These are phyloP conservation scores for Leccinum laetum DNA, from an alignment of 1,284 basidiomycete species.

Conservation along the genomic window DNA sequence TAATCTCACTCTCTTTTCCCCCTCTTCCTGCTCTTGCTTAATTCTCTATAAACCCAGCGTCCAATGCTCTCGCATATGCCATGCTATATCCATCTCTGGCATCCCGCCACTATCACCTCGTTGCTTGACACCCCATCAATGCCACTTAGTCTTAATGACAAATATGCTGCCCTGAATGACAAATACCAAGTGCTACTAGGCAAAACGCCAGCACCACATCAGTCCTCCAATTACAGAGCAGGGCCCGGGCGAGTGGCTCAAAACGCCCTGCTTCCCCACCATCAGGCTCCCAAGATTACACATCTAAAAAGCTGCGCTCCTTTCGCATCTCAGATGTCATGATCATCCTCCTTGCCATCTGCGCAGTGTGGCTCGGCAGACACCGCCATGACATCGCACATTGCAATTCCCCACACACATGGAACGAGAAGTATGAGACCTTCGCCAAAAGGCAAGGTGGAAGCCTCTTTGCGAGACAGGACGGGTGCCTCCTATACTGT, in stretches of 20 bases:
- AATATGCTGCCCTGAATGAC: too few species aligned
- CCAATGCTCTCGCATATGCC: too few species aligned
- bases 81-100: too few species aligned
- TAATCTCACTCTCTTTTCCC: too few species aligned
- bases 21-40: too few species aligned
- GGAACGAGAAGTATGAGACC: not conserved
- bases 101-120: too few species aligned
- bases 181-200: too few species aligned
- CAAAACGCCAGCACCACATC: too few species aligned
- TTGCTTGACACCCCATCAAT: too few species aligned
- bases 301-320: not conserved
- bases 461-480: not conserved
- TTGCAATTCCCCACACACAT: not conserved
- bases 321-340: not conserved
- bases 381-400: not conserved
- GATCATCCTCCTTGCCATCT: not conserved
- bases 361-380: not conserved
- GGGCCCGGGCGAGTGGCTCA: not conserved
- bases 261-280: not conserved
- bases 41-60: too few species aligned
- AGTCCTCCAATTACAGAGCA: not conserved
- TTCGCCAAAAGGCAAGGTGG: not conserved
- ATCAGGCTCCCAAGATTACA: not conserved
- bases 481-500: not conserved
- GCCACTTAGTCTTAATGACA: too few species aligned